Evolutionary conservation across 1,139 yeast species (phyloP).

Genomic region (Kodamaea derodonti): DNA sequence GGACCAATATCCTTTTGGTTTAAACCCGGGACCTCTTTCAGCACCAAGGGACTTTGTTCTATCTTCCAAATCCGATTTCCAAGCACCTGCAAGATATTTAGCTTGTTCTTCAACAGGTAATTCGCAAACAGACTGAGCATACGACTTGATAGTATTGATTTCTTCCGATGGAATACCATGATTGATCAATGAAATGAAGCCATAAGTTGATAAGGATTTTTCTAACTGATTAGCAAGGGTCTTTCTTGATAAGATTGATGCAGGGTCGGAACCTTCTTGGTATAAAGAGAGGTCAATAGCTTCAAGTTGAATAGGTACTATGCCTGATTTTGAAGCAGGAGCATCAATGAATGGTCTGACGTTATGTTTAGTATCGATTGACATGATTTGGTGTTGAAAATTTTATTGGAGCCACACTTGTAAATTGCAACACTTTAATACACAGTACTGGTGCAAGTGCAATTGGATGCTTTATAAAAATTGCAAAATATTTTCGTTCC

Average conservation of each 20-base stretch:
- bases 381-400: too few relatives aligned
- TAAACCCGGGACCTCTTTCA: constrained; percentile 28
- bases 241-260: constrained; percentile 11
- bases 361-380: constrained; percentile 17
- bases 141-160: constrained; percentile 17
- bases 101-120: constrained; percentile 17
- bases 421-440: too few relatives aligned
- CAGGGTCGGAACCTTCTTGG: constrained; percentile 15
- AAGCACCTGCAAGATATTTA: constrained; percentile 24
- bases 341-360: constrained; percentile 22
- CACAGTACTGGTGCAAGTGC: too few relatives aligned
- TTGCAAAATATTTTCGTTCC: too few relatives aligned
- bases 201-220: constrained; percentile 19
- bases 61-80: constrained; percentile 12
- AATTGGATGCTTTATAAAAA: too few relatives aligned
- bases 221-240: constrained; percentile 18
- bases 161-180: constrained; percentile 18
- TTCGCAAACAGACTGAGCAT: constrained; percentile 21
- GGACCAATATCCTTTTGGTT: constrained; percentile 30
- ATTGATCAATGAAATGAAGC: constrained; percentile 19
- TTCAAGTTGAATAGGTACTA: constrained; percentile 14
- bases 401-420: too few relatives aligned
- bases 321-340: constrained; percentile 10
- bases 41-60: constrained; percentile 15
- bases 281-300: constrained; percentile 17